Evolutionary conservation across 2,329 filamentous ascomycete species (phyloP).

Genomic region (Ceratocystis destructans): DNA sequence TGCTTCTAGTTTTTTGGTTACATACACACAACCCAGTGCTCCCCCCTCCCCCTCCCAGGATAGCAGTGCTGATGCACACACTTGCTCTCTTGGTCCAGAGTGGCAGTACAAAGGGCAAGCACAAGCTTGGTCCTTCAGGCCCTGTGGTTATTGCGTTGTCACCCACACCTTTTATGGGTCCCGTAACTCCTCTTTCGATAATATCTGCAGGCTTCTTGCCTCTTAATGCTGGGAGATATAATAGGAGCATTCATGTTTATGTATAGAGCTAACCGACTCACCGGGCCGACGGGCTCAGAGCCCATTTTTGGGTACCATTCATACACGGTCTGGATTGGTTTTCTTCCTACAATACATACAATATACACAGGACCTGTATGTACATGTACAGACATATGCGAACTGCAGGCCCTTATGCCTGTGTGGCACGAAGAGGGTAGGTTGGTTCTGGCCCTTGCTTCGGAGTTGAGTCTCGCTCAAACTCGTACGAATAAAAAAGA

Average conservation of each 20-base stretch:
- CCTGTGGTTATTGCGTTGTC: constrained; percentile 2
- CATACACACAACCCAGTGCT: neutral
- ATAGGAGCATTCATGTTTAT: neutral
- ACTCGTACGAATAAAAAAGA: constrained; percentile 3
- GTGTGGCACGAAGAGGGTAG: neutral
- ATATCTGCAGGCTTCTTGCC: neutral
- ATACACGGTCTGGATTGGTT: neutral
- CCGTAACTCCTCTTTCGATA: neutral
- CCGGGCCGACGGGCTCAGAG: neutral
- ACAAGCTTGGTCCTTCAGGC: neutral
- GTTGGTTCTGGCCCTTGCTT: neutral
- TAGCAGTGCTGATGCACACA: neutral
- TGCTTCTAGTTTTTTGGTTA: neutral
- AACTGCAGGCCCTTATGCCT: neutral
- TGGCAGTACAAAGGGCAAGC: constrained; percentile 1
- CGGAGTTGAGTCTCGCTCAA: neutral
- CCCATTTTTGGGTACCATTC: neutral
- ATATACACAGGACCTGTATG: neutral
- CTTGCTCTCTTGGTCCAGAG: neutral
- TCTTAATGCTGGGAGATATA: neutral
- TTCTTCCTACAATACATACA: too few relatives aligned
- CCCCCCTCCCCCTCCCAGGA: neutral
- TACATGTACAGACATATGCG: neutral
- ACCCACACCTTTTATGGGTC: neutral
- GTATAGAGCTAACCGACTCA: constrained; percentile 4